A percentile compares a stretch with the other conserved stretches of the same genome.
Conservation (phyloP, 306 rosid genomes). For the Trifolium dubium region DNA sequence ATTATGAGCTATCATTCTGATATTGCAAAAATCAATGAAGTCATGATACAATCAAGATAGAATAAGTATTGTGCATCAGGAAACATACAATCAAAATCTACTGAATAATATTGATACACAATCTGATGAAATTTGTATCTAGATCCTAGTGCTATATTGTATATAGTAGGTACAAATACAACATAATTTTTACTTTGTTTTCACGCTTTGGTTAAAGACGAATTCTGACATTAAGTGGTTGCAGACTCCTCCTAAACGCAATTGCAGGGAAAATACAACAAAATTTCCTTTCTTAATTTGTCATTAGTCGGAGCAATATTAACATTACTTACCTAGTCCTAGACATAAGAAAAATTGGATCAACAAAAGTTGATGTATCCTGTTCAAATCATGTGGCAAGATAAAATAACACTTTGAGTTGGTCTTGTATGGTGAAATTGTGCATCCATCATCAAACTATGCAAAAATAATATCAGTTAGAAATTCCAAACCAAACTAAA, state of each 20-base stretch:
- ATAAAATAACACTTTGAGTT: neutral
- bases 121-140: neutral
- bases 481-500: neutral
- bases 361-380: too few relatives aligned
- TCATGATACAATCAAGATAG: constrained; percentile 10
- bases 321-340: too few relatives aligned
- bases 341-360: too few relatives aligned
- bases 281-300: neutral
- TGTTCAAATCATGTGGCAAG: too few relatives aligned
- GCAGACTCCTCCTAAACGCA: too few relatives aligned
- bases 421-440: neutral
- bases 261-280: neutral
- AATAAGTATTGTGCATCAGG: neutral
- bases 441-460: neutral
- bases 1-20: neutral
- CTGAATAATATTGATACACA: neutral
- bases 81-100: constrained; percentile 4
- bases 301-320: neutral
- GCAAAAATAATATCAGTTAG: neutral
- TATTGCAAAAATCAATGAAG: constrained; percentile 8
- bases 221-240: too few relatives aligned
- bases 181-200: neutral
- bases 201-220: too few relatives aligned
- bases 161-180: neutral
- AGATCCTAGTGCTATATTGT: neutral